A percentile compares a stretch with the other conserved stretches of the same genome.
Evolutionary conservation across 1,284 basidiomycete genomes (phyloP).

Genomic region (Ustilago nuda): DNA sequence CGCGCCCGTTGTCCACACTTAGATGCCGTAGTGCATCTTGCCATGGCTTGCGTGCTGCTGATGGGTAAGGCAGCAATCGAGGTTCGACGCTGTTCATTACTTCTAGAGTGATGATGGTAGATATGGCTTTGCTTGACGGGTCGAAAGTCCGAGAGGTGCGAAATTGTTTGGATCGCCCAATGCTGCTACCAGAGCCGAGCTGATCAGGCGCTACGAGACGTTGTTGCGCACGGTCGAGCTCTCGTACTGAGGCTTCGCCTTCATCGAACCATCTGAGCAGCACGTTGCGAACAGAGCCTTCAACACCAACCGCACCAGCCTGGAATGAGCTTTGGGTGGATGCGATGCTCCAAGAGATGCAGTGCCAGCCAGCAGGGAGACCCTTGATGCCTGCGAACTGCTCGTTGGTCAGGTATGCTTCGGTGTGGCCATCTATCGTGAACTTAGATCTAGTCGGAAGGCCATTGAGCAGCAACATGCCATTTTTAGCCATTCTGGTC

Average conservation of each 20-base stretch:
- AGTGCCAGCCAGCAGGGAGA: constrained; percentile 44
- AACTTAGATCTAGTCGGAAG: constrained; percentile 33
- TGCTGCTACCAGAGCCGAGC: neutral
- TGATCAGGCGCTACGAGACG: constrained; percentile 17
- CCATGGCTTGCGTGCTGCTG: constrained; percentile 15
- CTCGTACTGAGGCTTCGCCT: constrained; percentile 14
- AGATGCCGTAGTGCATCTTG: constrained; percentile 21
- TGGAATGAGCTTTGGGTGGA: neutral
- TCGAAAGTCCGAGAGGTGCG: constrained; percentile 13
- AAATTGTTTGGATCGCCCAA: constrained; percentile 9
- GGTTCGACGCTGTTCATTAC: constrained; percentile 27
- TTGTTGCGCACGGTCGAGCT: constrained; percentile 26
- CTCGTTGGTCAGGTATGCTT: constrained; percentile 35
- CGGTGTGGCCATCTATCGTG: constrained; percentile 26
- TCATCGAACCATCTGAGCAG: constrained; percentile 24
- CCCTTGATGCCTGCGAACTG: constrained; percentile 43
- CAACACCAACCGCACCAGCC: neutral
- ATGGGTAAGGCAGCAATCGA: constrained; percentile 28
- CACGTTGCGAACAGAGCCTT: constrained; percentile 17
- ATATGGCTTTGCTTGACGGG: neutral
- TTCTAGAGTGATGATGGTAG: constrained; percentile 20
- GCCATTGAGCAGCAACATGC: constrained; percentile 26
- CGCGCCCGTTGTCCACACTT: neutral
- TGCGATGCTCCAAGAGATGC: constrained; percentile 36
- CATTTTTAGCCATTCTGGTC: neutral